Base-by-base conservation (phyloP, 371 early-diverging fungal genomes). In the Capillidium heterosporum region DNA sequence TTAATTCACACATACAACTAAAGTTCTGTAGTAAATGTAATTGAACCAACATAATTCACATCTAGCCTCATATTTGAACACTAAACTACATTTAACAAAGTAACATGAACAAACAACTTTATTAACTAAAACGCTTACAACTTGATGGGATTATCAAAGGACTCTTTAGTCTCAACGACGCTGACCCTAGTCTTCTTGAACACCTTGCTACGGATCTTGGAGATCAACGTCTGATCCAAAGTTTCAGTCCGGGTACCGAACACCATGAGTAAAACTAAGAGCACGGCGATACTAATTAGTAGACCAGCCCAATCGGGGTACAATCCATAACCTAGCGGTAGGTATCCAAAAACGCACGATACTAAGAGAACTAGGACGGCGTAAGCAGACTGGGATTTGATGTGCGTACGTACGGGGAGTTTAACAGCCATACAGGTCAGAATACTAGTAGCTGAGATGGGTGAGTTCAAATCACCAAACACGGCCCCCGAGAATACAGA, bases 361-460 rank as follows among this genome's bases (percentile, higher is more conserved):
- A 48, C 35, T 17, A 49, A 26, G 11, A 48, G n/a, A 24, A 40
- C 27, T 2, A 57, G 26, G n/a, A 49, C 3, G 13, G 57, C 57
- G 40, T 57, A 57, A 5, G 49, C 49, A 21, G 47, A 40, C 39
- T 57, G 57, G 4, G 57, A 32, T 5, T 32, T 57, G 39, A 57
- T 47, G n/a, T 57, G 57, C 8, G 48, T n/a, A 10, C 27, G 29
- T n/a, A 57, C 27, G 3, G 57, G 49, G 32, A 47, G 17, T 21
- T 49, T 47, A 19, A 32, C 13, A 3, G 57, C 21, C n/a, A 40
- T 21, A 17, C 41, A 47, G 21, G 48, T 57, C 5, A 57, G 32
- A 40, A 57, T 32, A 49, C 35, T 48, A n/a, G 57, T 57, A 27
- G 48, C 57, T 7, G 48, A n/a, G n/a, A 57, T 48, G 8, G 57